These are phyloP conservation scores for Rhypophila decipiens DNA, from an alignment of 495 filamentous ascomycete species.

Conservation along the genomic window DNA sequence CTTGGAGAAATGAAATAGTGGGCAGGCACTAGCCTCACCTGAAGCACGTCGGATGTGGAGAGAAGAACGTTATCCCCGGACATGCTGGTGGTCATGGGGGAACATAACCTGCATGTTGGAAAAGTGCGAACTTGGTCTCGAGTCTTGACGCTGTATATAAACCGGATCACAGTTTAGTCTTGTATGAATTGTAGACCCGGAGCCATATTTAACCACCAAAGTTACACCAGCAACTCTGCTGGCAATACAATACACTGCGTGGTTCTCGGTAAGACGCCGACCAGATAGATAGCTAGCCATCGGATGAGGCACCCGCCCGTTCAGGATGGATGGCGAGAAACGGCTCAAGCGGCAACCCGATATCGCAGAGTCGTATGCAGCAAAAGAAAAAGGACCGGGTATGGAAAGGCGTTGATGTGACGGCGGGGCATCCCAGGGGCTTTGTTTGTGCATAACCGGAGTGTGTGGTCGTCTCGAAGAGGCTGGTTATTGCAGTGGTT, in stretches of 20 bases:
- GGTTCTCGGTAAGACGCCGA: no score
- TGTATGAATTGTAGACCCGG: background rate
- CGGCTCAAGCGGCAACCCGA: background rate
- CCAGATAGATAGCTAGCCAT: background rate
- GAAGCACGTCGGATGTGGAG: slow-evolving; percentile 1
- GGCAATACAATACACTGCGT: no score
- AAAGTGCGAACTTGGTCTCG: no score
- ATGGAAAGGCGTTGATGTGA: background rate
- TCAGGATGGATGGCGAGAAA: no score
- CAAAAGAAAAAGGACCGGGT: background rate
- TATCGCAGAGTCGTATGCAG: background rate
- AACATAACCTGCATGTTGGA: background rate
- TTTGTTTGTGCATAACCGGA: no score
- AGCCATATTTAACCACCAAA: background rate
- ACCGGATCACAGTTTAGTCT: background rate
- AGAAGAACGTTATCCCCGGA: slow-evolving; percentile 8
- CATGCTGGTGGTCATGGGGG: background rate
- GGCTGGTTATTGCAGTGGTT: no score
- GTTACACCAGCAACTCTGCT: background rate
- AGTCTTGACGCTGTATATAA: no score
- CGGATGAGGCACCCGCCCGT: background rate
- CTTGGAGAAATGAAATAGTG: no score
- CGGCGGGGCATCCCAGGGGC: no score
- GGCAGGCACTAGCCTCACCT: background rate
- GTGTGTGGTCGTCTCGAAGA: no score